These are phyloP conservation scores for Corymbia calophylla DNA, from an alignment of 441 rosid genomes.

Conservation along the genomic window DNA sequence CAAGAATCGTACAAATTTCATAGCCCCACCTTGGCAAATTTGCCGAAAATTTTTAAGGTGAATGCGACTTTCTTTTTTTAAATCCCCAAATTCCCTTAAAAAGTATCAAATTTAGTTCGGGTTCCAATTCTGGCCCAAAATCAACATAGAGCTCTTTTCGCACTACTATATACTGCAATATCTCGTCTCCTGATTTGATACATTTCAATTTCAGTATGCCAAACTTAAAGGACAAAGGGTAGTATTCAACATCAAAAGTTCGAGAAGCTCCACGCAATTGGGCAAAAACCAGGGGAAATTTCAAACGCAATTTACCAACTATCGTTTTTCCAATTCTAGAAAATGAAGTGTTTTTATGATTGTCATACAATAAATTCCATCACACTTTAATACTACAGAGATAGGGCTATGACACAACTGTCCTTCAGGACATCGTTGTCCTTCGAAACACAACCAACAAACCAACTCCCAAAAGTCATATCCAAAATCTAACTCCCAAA, in stretches of 20 bases:
- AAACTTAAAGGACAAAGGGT: not conserved
- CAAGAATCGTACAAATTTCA: not conserved
- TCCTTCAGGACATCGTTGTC: too few relatives aligned
- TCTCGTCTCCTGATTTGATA: rapidly evolving
- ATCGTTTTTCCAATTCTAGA: not conserved
- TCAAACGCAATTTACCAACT: not conserved
- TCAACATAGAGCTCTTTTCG: not conserved
- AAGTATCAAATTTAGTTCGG: not conserved
- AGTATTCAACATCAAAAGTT: not conserved
- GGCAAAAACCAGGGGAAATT: not conserved
- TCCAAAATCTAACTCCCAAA: too few relatives aligned
- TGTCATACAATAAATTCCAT: not conserved
- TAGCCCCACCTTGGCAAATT: not conserved
- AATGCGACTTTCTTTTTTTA: not conserved
- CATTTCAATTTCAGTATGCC: not conserved
- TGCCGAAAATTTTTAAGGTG: not conserved
- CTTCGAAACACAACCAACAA: too few relatives aligned
- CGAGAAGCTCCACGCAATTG: not conserved
- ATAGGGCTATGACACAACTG: too few relatives aligned
- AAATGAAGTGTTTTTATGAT: not conserved
- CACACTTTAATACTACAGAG: too few relatives aligned
- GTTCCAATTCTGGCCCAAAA: not conserved
- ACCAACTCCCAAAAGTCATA: too few relatives aligned
- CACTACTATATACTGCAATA: not conserved
- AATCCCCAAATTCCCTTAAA: not conserved